Base-by-base conservation (phyloP, 495 filamentous ascomycete genomes). In the Penicillium fimorum region DNA sequence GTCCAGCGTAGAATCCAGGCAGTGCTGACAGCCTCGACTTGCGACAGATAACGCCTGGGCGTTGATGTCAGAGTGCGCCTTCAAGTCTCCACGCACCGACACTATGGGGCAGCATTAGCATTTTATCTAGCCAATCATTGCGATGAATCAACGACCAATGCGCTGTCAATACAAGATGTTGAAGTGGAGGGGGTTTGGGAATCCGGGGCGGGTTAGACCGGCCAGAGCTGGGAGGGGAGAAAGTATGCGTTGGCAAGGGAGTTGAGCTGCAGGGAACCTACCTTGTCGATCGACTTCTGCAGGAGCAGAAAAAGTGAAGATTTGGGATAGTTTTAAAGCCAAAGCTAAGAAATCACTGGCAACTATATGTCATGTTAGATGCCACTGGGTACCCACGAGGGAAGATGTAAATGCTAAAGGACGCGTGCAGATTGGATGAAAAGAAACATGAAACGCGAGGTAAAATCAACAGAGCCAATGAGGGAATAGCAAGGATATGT, bases 241-340 rank as follows among this genome's bases (percentile, higher is more conserved):
- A 76, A 70, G 76, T 74, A 78, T 79, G 76, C 75, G 76, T 75
- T 79, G 76, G 76, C 76, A 79, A 47, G n/a, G 58, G 54, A 58
- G 52, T 62, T 42, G 65, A 64, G 65, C 62, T 75, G 73, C 68
- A 75, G 69, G 60, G 51, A 58, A 74, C 75, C 71, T 78, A 79
- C 76, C 72, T 75, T 65, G 70, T 72, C 66, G 68, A 74, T 67
- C 59, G 56, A 29, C 56, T 55, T 71, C 71, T 65, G 70, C 63
- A 70, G 66, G 22, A 63, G 29, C 29, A 20, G 45, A 47, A 17
- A 17, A 54, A 56, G 55, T 63, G 50, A 44, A 50, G 61, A 57
- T 51, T 50, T 52, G 43, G 56, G 53, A 53, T 48, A 44, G 41
- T 33, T 38, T 33, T 38, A 52, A 55, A 37, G 30, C 42, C 4